phyloP scores from a whole-genome alignment of 805 yeast genomes.

The Suhomyces pyralidae region DNA sequence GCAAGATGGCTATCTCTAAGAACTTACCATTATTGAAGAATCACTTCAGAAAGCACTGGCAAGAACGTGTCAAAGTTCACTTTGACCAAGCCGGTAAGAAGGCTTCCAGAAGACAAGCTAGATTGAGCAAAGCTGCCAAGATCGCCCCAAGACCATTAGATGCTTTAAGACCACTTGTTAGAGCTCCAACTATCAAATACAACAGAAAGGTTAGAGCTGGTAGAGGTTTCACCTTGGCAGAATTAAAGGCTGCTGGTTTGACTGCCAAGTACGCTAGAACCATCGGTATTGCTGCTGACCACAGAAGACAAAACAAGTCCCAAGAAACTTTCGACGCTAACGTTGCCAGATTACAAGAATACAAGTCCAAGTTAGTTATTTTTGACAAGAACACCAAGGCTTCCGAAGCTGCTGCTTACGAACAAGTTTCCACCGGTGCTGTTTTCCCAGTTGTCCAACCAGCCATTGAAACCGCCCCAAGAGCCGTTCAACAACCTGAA shows the following conservation, averaged over 20 bases:
- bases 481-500: conserved; percentile 79
- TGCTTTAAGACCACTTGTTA: conserved; percentile 92
- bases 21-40: conserved; percentile 98
- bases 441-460: conserved; percentile 91
- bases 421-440: conserved; percentile 74
- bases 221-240: conserved; percentile 98
- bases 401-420: conserved; percentile 60
- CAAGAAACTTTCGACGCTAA: conserved; percentile 92
- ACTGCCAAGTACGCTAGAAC: conserved; percentile 93
- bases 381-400: conserved; percentile 86
- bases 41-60: conserved; percentile 99
- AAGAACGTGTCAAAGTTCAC: conserved; percentile 99
- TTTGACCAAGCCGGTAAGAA: conserved; percentile 99
- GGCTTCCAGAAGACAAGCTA: conserved; percentile 92
- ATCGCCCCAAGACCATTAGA: conserved; percentile 98
- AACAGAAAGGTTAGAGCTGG: conserved; percentile 99
- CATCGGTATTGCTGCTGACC: conserved; percentile 98
- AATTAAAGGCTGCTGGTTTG: conserved; percentile 96
- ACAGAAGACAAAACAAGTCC: conserved; percentile 98
- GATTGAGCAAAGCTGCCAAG: conserved; percentile 90
- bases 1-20: conserved; percentile 85
- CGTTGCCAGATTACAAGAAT: conserved; percentile 95
- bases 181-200: conserved; percentile 98
- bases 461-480: conserved; percentile 68
- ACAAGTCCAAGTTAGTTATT: conserved; percentile 91